phyloP scores from a whole-genome alignment of 164 flowering plant genomes.

The Brasenia schreberi region DNA sequence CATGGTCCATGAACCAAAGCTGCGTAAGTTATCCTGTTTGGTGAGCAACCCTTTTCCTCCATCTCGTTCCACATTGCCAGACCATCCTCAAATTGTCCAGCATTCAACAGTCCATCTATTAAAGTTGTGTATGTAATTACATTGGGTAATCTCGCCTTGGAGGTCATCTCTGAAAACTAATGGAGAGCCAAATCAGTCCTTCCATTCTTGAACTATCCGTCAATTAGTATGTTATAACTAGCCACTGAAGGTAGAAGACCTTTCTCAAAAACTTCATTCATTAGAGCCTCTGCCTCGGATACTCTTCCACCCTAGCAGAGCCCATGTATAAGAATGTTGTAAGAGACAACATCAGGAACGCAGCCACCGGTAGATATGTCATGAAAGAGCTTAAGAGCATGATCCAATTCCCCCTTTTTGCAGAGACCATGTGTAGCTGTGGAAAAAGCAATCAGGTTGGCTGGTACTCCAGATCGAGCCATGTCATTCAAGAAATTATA shows the following conservation, averaged over 20 bases:
- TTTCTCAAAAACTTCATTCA: slow-evolving; percentile 40
- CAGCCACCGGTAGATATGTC: slow-evolving; percentile 38
- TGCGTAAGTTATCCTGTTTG: slow-evolving; percentile 57
- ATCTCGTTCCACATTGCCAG: slow-evolving; percentile 54
- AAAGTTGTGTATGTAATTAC: slow-evolving; percentile 69
- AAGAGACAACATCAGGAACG: slow-evolving; percentile 69
- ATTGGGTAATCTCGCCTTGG: slow-evolving; percentile 42
- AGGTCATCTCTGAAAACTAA: slow-evolving; percentile 42
- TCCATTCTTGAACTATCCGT: slow-evolving; percentile 67
- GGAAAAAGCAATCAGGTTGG: slow-evolving; percentile 60
- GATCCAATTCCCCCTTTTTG: slow-evolving; percentile 32
- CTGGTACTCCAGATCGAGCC: slow-evolving; percentile 47
- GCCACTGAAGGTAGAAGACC: slow-evolving; percentile 68
- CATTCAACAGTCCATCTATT: slow-evolving; percentile 62
- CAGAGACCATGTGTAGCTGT: slow-evolving; percentile 52
- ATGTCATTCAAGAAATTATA: slow-evolving; percentile 44
- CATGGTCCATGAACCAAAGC: slow-evolving; percentile 73
- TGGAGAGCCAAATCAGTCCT: slow-evolving; percentile 39
- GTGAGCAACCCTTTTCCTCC: slow-evolving; percentile 40
- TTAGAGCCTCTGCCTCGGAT: slow-evolving; percentile 39
- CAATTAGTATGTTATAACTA: slow-evolving; percentile 65
- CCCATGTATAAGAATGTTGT: slow-evolving; percentile 59
- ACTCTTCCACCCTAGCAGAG: slow-evolving; percentile 50
- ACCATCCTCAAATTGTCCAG: slow-evolving; percentile 57
- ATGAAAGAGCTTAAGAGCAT: slow-evolving; percentile 42